A percentile compares a stretch with the other conserved stretches of the same genome.
Evolutionary conservation across 2,329 filamentous ascomycete species (phyloP).

Genomic region (Exophiala phaeomuriformis): DNA sequence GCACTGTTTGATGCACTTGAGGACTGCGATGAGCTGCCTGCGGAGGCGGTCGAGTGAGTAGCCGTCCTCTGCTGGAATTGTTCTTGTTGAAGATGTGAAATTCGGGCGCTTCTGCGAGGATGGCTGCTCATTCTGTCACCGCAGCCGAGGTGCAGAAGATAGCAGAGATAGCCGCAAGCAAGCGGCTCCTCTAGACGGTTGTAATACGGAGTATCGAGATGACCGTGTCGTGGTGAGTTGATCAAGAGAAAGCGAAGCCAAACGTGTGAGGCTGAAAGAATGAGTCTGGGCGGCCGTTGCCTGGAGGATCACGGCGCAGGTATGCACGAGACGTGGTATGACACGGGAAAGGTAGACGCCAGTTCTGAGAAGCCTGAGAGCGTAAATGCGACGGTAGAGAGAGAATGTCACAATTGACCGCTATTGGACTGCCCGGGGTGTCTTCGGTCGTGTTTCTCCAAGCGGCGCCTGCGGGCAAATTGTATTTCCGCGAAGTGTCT

Average conservation of each 20-base stretch:
- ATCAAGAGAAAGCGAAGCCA: background rate
- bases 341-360: slow-evolving; percentile 1
- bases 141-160: slow-evolving; percentile 3
- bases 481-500: background rate
- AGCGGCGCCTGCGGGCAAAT: background rate
- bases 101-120: slow-evolving; percentile 24
- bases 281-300: background rate
- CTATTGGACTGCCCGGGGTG: background rate
- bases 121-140: slow-evolving; percentile 21
- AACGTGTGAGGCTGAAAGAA: background rate
- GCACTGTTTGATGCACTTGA: slow-evolving; percentile 27
- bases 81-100: slow-evolving; percentile 21
- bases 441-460: background rate
- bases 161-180: slow-evolving; percentile 17
- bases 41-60: slow-evolving; percentile 14
- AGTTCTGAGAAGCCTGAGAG: slow-evolving; percentile 12
- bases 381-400: slow-evolving; percentile 1
- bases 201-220: background rate
- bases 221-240: background rate
- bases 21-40: slow-evolving; percentile 19
- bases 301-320: background rate
- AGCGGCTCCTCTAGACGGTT: slow-evolving; percentile 14
- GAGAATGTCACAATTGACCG: background rate
- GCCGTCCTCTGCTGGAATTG: slow-evolving; percentile 13
- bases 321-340: background rate